A percentile compares a stretch with the other conserved stretches of the same genome.
These are phyloP conservation scores for Teratosphaeria zuluensis DNA, from an alignment of 2,329 filamentous ascomycete species.

Conservation along the genomic window DNA sequence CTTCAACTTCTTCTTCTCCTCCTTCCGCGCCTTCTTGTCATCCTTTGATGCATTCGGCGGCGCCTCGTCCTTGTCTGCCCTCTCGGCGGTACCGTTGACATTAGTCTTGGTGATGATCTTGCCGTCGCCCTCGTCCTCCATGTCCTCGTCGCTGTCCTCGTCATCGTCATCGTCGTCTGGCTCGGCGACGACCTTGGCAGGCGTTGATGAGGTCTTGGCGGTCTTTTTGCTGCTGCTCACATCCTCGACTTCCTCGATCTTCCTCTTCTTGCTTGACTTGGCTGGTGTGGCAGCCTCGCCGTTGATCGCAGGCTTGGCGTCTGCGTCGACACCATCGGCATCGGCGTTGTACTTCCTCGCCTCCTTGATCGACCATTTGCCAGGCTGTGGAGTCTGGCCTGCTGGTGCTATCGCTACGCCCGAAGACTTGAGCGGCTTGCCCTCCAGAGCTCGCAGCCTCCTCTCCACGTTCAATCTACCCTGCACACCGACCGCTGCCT, in stretches of 20 bases:
- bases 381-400: slow-evolving; percentile 49
- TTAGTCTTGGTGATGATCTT: slow-evolving; percentile 13
- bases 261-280: slow-evolving; percentile 31
- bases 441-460: slow-evolving; percentile 69
- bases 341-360: slow-evolving; percentile 90
- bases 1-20: slow-evolving; percentile 19
- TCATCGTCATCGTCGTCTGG: slow-evolving; percentile 24
- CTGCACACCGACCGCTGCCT: slow-evolving; percentile 66
- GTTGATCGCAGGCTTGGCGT: slow-evolving; percentile 53
- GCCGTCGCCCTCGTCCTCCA: slow-evolving; percentile 31
- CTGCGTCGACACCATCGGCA: slow-evolving; percentile 70
- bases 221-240: slow-evolving; percentile 7
- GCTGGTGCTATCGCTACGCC: slow-evolving; percentile 67
- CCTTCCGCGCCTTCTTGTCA: slow-evolving; percentile 19
- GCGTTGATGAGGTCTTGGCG: slow-evolving; percentile 2
- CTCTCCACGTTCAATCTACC: slow-evolving; percentile 66
- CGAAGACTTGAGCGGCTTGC: slow-evolving; percentile 74
- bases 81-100: slow-evolving; percentile 13
- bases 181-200: slow-evolving; percentile 3
- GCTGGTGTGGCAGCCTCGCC: slow-evolving; percentile 36
- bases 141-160: slow-evolving; percentile 29
- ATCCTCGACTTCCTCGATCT: slow-evolving; percentile 39
- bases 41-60: slow-evolving; percentile 9
- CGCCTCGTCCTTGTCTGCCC: slow-evolving; percentile 3
- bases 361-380: slow-evolving; percentile 88